Conservation (phyloP, 179 eudicot genomes). For the Kewa caespitosa region DNA sequence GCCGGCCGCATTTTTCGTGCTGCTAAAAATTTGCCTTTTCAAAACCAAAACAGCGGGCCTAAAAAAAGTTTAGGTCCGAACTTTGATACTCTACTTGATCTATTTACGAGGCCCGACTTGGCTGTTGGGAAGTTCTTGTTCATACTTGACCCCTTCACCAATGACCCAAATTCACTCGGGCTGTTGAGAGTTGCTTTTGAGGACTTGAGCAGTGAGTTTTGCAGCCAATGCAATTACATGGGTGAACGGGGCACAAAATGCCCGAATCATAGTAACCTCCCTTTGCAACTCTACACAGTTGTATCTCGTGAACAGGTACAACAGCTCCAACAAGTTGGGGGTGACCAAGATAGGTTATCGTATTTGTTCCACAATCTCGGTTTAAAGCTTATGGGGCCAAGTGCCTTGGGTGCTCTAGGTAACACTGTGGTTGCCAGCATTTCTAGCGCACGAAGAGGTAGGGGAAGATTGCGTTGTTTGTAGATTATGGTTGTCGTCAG, state of each 20-base stretch:
- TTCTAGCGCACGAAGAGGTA: conserved; percentile 56
- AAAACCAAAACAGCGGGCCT: conserved; percentile 42
- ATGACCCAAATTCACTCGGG: conserved; percentile 57
- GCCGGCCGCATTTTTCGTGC: conserved; percentile 63
- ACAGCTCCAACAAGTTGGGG: conserved; percentile 60
- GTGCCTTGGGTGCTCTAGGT: conserved; percentile 41
- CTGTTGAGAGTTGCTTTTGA: conserved; percentile 57
- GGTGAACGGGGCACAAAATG: conserved; percentile 34
- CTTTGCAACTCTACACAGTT: conserved; percentile 59
- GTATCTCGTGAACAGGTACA: conserved; percentile 66
- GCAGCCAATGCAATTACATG: conserved; percentile 31
- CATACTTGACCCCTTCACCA: conserved; percentile 55
- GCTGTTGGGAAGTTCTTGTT: conserved; percentile 60
- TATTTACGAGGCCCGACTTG: conserved; percentile 76
- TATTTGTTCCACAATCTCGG: conserved; percentile 55
- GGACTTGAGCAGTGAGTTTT: conserved; percentile 29
- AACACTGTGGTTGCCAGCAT: conserved; percentile 50
- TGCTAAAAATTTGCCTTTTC: conserved; percentile 35
- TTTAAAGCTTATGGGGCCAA: conserved; percentile 69
- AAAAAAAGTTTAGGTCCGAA: conserved; percentile 41
- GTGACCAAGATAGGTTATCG: conserved; percentile 45
- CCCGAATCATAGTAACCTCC: conserved; percentile 33
- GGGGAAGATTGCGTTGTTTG: conserved; percentile 43
- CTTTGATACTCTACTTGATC: conserved; percentile 44
- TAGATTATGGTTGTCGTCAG: conserved; percentile 4